A percentile compares a stretch with the other conserved stretches of the same genome.
Conservation (phyloP, 192 early-diverging fungal species). For the Coemansia aciculifera region DNA sequence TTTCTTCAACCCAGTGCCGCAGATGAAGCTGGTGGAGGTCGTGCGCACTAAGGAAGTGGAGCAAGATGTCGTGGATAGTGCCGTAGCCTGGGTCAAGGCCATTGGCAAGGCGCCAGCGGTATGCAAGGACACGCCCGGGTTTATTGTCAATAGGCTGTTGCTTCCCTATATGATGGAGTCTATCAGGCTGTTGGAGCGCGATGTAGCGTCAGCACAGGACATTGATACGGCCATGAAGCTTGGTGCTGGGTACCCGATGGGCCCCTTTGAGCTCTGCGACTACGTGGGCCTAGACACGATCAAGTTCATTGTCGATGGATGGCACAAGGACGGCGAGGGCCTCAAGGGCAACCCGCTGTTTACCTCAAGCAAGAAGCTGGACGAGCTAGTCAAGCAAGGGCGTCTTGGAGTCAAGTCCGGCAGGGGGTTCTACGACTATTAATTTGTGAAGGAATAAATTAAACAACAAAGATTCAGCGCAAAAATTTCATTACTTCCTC, state of each 20-base stretch:
- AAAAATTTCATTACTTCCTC: conserved; percentile 51
- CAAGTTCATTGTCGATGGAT: conserved; percentile 95
- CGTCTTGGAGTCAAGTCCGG: conserved; percentile 86
- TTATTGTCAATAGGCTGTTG: conserved; percentile 94
- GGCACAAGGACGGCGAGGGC: conserved; percentile 81
- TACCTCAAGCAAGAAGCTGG: conserved; percentile 65
- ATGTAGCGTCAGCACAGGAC: conserved; percentile 79
- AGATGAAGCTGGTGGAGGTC: conserved; percentile 98
- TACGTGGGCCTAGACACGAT: conserved; percentile 91
- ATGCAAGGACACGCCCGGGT: conserved; percentile 97
- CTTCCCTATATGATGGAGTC: conserved; percentile 97
- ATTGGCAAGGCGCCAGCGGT: conserved; percentile 87
- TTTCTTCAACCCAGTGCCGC: conserved; percentile 99
- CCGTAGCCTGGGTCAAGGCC: conserved; percentile 67
- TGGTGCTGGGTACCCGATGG: conserved; percentile 96
- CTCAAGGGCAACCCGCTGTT: conserved; percentile 74
- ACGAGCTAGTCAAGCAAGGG: conserved; percentile 71
- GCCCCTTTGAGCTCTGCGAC: conserved; percentile 65
- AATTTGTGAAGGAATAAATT: conserved; percentile 3
- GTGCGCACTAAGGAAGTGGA: conserved; percentile 69
- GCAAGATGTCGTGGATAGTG: conserved; percentile 62
- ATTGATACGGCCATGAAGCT: conserved; percentile 97
- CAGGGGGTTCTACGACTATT: conserved; percentile 82
- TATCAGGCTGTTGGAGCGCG: conserved; percentile 88
- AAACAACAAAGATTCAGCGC: not conserved